Conservation (phyloP, 345 rosid genomes). For the Rhodamnia argentea region DNA sequence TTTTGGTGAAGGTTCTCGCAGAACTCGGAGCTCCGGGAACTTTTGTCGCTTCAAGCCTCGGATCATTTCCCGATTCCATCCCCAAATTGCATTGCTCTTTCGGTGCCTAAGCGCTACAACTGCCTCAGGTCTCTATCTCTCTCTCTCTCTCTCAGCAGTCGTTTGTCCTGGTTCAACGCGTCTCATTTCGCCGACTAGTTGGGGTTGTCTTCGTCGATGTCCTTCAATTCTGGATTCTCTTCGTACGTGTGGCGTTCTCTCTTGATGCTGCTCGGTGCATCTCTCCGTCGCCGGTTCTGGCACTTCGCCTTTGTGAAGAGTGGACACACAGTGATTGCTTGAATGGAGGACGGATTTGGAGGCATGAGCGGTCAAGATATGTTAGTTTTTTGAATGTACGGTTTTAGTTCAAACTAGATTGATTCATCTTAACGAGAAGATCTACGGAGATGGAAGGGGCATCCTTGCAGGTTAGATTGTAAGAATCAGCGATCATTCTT, state of each 20-base stretch:
- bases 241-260: background rate
- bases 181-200: background rate
- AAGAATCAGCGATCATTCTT: background rate
- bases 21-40: background rate
- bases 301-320: background rate
- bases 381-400: background rate
- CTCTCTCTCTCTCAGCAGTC: background rate
- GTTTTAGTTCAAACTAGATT: background rate
- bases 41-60: background rate
- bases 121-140: background rate
- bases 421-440: background rate
- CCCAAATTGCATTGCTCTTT: background rate
- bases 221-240: background rate
- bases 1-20: background rate
- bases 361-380: background rate
- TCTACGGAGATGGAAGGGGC: background rate
- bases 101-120: background rate
- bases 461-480: background rate
- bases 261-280: background rate
- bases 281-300: background rate
- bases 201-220: background rate
- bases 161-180: background rate
- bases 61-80: background rate
- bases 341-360: background rate
- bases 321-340: background rate